Evolutionary conservation across 2,329 filamentous ascomycete species (phyloP), one percentile per base, ranked within the genome.

Genomic region (Botrytis elliptica): DNA sequence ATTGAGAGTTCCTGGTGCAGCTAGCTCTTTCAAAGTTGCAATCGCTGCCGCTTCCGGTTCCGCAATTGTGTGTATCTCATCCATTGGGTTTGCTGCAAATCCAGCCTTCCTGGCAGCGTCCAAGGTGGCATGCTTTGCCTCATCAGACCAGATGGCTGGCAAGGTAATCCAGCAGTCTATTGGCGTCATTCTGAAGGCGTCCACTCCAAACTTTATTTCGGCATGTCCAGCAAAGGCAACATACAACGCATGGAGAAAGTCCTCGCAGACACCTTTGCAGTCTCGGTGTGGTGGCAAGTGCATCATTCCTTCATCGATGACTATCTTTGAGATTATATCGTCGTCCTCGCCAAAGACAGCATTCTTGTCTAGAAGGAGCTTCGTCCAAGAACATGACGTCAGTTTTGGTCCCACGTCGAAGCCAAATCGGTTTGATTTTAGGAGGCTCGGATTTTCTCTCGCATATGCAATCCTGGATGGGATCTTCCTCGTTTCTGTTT

Each of bases 21-120:
- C 42, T 65, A 62, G 75, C 10, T 70, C 74, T 57, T 72, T 77
- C 42, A 79, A 62, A 2, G 77, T 75, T 29, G 75, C 73, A 55
- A 78, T 77, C 6, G 77, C 76, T 55, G 78, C 78, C 1, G 77
- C 78, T 66, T 79, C 77, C 65, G 77, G 77, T 46, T 79, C 78
- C 33, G 76, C 67, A 69, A 79, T 79, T 8, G 77, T 78, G 57
- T 74, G 75, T 55, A 79, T 44, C 33, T 75, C 44, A 65, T 78
- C 77, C 0, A 38, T 52, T 16, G 59, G 4, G 14, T 74, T 40
- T 20, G 33, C 75, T 16, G 71, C 76, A 59, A 79, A 78, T 2
- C 76, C 77, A 63, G 76, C 77, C 25, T 64, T 74, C 44, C 60
- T 77, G 5, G 78, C 77, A 60, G 78, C 77, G 25, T 22, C 36